Conservation (phyloP, 192 early-diverging fungal genomes). For the Backusella australiensis region DNA sequence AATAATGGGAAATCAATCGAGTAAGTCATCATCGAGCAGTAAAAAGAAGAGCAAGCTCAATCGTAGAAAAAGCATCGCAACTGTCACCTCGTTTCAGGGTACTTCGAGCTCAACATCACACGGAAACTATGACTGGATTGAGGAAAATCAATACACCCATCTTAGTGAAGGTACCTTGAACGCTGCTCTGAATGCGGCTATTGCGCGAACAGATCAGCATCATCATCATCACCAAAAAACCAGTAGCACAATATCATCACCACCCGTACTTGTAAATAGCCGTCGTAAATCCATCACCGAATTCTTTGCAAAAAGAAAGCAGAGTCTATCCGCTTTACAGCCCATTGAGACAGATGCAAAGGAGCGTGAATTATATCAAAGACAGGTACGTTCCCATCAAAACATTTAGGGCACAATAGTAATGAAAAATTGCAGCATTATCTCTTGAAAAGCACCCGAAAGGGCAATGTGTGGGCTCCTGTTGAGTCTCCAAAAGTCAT, state of each 20-base stretch:
- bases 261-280: not conserved
- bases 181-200: conserved; percentile 7
- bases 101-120: conserved; percentile 10
- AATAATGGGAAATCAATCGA: conserved; percentile 38
- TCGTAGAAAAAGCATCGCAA: conserved; percentile 13
- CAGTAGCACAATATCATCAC: not conserved
- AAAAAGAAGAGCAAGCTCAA: conserved; percentile 18
- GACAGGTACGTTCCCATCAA: conserved; percentile 14
- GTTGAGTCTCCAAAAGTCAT: conserved; percentile 22
- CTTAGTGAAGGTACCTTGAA: not conserved
- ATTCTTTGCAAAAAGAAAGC: conserved; percentile 31
- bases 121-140: conserved; percentile 33
- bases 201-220: not conserved
- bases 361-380: conserved; percentile 30
- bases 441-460: conserved; percentile 35
- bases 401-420: not conserved
- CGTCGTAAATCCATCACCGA: conserved; percentile 31
- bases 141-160: not conserved
- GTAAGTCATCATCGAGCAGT: conserved; percentile 22
- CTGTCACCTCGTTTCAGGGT: conserved; percentile 8
- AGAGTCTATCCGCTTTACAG: conserved; percentile 18
- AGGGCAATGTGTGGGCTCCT: conserved; percentile 27
- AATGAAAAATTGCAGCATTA: conserved; percentile 23
- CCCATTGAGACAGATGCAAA: conserved; percentile 19
- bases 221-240: not conserved